These are phyloP conservation scores for Phylloporus arenicola DNA, from an alignment of 768 basidiomycete genomes.

Conservation along the genomic window DNA sequence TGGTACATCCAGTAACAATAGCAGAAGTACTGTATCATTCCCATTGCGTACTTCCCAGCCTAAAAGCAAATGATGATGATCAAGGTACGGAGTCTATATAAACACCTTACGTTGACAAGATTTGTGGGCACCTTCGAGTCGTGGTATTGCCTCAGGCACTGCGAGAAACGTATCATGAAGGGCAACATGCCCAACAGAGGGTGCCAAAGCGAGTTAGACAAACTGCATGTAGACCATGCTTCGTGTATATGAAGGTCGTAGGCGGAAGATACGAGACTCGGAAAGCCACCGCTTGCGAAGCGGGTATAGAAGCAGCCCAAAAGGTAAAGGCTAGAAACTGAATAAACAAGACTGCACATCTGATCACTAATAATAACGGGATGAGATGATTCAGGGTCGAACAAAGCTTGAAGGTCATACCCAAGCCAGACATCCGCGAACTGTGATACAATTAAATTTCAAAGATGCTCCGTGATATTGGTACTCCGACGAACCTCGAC, in stretches of 20 bases:
- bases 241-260: slow-evolving; percentile 35
- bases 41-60: slow-evolving; percentile 79
- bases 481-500: slow-evolving; percentile 57
- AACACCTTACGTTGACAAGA: slow-evolving; percentile 68
- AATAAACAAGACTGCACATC: slow-evolving; percentile 71
- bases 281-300: neutral
- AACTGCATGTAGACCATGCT: slow-evolving; percentile 39
- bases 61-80: slow-evolving; percentile 25
- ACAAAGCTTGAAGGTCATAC: slow-evolving; percentile 33
- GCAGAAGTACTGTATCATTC: slow-evolving; percentile 50
- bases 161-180: slow-evolving; percentile 69
- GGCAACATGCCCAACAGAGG: slow-evolving; percentile 61
- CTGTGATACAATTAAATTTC: slow-evolving; percentile 28
- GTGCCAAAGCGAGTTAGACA: slow-evolving; percentile 52
- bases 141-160: slow-evolving; percentile 79
- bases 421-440: slow-evolving; percentile 89
- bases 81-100: neutral
- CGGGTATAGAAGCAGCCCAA: slow-evolving; percentile 65
- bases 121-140: slow-evolving; percentile 74
- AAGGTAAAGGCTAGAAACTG: slow-evolving; percentile 64
- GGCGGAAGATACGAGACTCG: slow-evolving; percentile 1
- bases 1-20: slow-evolving; percentile 74
- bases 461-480: no score
- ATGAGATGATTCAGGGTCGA: neutral
- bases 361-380: slow-evolving; percentile 53